Base-by-base conservation (phyloP, 495 filamentous ascomycete genomes). In the Entonaema liquescens region DNA sequence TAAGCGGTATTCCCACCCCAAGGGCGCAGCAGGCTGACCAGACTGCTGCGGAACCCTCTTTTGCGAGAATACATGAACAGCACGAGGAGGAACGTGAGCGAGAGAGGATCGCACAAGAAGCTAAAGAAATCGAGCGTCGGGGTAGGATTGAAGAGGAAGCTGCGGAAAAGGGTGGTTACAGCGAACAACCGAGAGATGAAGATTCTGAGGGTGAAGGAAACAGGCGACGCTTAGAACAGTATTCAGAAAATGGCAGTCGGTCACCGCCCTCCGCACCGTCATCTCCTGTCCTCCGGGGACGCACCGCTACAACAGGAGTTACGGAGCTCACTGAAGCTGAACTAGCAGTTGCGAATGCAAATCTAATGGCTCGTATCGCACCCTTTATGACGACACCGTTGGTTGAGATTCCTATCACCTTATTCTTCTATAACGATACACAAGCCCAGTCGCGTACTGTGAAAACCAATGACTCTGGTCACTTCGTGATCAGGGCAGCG, bases 351-450 rank as follows among this genome's bases (percentile, higher is more conserved):
- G 93, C 95, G 5, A 97, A 99, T 75, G 84, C 88, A 2, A 91
- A 94, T 74, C 83, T 99, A 11, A 92, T 97, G 89, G 89, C 92
- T 49, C 84, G 95, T 62, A 83, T 98, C 12, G 90, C 88, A 33
- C 95, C 96, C 11, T 99, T 99, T 73, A 82, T 98, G 79, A 91
- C 92, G 1, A 93, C 88, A 26, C 93, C 95, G 0, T 79, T 95
- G 60, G 83, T 88, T 3, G 86, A 89, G 47, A 82, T 86, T 33
- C 88, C 92, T 2, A 89, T 99, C 26, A 98, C 93, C 1, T 82
- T 95, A 1, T 97, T 98, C 81, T 97, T 98, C 80, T 98, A 93
- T 81, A 93, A 97, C 65, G 88, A 95, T 23, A 75, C 84, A 2
- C 80, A 86, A 38, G 95, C 94, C 19, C 89, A 90, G 70, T 94